These are phyloP conservation scores for Penicillium arizonense DNA, from an alignment of 495 filamentous ascomycete genomes.

Conservation along the genomic window DNA sequence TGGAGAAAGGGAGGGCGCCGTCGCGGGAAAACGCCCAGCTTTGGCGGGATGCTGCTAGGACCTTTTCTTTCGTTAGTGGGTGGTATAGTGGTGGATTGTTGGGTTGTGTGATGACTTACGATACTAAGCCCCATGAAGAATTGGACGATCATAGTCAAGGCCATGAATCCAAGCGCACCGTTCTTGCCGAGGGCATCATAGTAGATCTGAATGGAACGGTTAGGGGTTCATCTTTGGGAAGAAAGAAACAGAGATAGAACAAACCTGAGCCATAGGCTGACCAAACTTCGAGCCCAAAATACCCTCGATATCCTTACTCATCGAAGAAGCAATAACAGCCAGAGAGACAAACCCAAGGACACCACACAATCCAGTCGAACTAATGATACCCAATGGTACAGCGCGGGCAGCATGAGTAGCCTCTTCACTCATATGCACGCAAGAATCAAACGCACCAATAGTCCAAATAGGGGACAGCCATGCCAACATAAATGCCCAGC, in stretches of 20 bases:
- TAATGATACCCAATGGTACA: constrained; percentile 60
- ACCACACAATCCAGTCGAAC: constrained; percentile 37
- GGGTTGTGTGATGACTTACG: constrained; percentile 13
- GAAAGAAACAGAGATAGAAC: background rate
- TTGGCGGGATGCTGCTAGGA: constrained; percentile 57
- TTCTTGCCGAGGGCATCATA: constrained; percentile 45
- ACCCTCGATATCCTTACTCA: constrained; percentile 36
- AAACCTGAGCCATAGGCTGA: constrained; percentile 48
- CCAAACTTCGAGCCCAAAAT: constrained; percentile 34
- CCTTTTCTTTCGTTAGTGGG: constrained; percentile 19
- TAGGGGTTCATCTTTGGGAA: background rate
- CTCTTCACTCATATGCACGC: constrained; percentile 65
- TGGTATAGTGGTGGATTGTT: background rate
- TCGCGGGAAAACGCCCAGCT: constrained; percentile 63
- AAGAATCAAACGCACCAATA: constrained; percentile 55
- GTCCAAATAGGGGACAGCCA: constrained; percentile 71
- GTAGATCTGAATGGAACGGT: constrained; percentile 30
- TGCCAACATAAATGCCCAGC: constrained; percentile 63
- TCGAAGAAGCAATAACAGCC: constrained; percentile 38
- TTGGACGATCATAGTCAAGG: constrained; percentile 39
- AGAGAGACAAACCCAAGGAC: constrained; percentile 57
- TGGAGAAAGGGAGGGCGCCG: constrained; percentile 59
- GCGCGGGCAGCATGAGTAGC: constrained; percentile 60
- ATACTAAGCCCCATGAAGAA: constrained; percentile 47
- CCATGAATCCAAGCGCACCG: constrained; percentile 47